A percentile compares a stretch with the other conserved stretches of the same genome.
These are phyloP conservation scores for Dipteronia dyeriana DNA, from an alignment of 345 rosid genomes.

Conservation along the genomic window DNA sequence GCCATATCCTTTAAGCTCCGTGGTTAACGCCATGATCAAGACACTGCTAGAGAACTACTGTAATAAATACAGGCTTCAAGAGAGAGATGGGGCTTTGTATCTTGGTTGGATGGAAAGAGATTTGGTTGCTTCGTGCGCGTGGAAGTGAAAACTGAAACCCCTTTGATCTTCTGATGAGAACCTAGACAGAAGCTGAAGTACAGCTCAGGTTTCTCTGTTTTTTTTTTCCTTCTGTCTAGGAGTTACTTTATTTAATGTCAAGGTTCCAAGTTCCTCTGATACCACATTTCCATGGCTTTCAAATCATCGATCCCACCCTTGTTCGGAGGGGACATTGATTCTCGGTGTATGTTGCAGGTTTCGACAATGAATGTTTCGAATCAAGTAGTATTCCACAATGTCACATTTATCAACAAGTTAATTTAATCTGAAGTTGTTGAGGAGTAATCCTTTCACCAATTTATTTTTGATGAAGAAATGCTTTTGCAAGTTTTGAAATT, in stretches of 20 bases:
- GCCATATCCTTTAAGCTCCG: conserved; percentile 74
- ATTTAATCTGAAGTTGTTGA: not conserved
- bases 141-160: conserved; percentile 48
- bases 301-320: not conserved
- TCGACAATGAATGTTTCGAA: not conserved
- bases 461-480: not conserved
- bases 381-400: not conserved
- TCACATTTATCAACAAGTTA: not conserved
- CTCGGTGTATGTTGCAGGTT: not conserved
- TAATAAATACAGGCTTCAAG: conserved; percentile 64
- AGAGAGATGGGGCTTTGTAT: conserved; percentile 72
- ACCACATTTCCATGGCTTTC: conserved; percentile 16
- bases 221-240: not conserved
- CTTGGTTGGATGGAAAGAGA: conserved; percentile 90
- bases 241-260: not conserved
- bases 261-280: conserved; percentile 6
- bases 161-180: not conserved
- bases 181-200: conserved; percentile 17
- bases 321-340: not conserved
- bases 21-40: conserved; percentile 72
- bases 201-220: conserved; percentile 3
- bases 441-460: not conserved
- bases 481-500: not conserved
- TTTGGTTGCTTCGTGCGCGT: conserved; percentile 89
- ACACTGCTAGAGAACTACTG: conserved; percentile 61